Evolutionary conservation across 176 grass and related monocot species (phyloP).

Genomic region (Cymbopogon citratus): DNA sequence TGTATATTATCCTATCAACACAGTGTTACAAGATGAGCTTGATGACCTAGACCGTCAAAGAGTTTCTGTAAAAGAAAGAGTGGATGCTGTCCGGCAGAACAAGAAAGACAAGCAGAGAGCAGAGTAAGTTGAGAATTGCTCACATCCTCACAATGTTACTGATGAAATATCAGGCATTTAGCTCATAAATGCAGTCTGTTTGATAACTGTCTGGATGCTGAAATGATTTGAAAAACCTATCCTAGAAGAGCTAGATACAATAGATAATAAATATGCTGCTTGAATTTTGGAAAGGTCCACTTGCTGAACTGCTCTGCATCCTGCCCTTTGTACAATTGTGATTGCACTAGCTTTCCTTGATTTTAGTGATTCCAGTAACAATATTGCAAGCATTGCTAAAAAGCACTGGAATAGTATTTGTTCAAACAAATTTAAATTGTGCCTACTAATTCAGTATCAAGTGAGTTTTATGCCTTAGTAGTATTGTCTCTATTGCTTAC

Average conservation of each 20-base stretch:
- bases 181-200: neutral
- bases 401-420: no score
- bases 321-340: neutral
- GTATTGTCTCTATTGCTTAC: neutral
- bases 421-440: no score
- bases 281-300: neutral
- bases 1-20: constrained; percentile 25
- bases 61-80: constrained; percentile 52
- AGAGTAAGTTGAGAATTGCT: constrained; percentile 40
- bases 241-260: neutral
- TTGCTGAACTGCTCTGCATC: neutral
- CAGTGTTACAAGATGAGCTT: constrained; percentile 29
- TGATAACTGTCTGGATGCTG: neutral
- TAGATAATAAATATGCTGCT: neutral
- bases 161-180: neutral
- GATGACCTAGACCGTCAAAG: constrained; percentile 38
- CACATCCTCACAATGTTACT: neutral
- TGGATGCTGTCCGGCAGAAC: neutral
- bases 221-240: neutral
- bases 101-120: constrained; percentile 50
- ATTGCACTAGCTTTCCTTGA: no score
- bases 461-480: neutral
- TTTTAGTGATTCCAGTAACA: no score
- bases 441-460: neutral
- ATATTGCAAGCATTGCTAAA: no score